These are phyloP conservation scores for Escovopsis weberi DNA, from an alignment of 2,329 filamentous ascomycete species.

Conservation along the genomic window DNA sequence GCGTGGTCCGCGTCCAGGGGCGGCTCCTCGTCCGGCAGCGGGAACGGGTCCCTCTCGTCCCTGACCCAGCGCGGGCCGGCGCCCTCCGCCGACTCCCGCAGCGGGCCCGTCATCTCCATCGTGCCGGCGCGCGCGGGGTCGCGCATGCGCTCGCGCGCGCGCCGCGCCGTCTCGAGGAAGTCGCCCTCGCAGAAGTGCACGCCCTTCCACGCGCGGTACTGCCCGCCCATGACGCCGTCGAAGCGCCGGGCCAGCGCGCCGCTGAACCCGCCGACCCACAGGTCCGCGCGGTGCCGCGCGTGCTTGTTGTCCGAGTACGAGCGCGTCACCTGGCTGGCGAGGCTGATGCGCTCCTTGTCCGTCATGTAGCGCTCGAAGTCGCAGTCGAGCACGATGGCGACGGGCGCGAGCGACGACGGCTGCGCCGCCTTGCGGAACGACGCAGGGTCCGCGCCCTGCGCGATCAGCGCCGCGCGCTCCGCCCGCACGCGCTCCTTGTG, in stretches of 20 bases:
- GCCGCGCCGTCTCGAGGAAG: conserved; percentile 53
- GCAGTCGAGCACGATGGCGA: conserved; percentile 80
- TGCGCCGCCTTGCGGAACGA: conserved; percentile 18
- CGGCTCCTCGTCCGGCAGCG: conserved; percentile 19
- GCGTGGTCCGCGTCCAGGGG: conserved; percentile 18
- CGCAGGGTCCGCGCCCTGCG: conserved; percentile 28
- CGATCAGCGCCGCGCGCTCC: conserved; percentile 35
- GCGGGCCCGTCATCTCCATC: conserved; percentile 38
- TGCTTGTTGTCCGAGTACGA: conserved; percentile 79
- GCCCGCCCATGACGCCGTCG: conserved; percentile 55
- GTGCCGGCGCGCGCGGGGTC: conserved; percentile 26
- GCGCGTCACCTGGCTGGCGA: conserved; percentile 71
- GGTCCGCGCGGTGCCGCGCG: conserved; percentile 50
- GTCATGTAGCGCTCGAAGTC: conserved; percentile 84
- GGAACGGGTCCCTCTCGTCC: conserved; percentile 19
- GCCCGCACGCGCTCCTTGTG: conserved; percentile 33
- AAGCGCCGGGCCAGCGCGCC: conserved; percentile 65
- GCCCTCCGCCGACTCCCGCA: conserved; percentile 26
- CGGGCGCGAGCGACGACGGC: conserved; percentile 44
- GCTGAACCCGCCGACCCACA: conserved; percentile 66
- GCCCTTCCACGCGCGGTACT: conserved; percentile 68
- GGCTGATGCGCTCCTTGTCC: conserved; percentile 70
- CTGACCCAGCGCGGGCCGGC: conserved; percentile 13
- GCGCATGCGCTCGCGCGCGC: conserved; percentile 55
- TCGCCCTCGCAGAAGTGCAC: conserved; percentile 60